Base-by-base conservation (phyloP, 108 stramenopile species). In the Cyclotella atomus region DNA sequence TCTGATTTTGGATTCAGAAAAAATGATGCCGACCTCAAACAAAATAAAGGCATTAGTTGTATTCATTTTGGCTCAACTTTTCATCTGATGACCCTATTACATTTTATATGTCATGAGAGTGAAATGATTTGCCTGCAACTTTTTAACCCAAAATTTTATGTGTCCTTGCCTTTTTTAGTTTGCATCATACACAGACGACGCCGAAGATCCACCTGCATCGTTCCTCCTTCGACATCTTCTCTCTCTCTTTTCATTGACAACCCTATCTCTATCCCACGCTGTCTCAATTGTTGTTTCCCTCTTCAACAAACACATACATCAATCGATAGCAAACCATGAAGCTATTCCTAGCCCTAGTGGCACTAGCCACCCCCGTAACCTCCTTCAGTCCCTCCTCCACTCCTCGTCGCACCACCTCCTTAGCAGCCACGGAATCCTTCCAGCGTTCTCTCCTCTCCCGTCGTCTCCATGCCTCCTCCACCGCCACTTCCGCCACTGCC, bases 361-460 rank as follows among this genome's bases (percentile, higher is more conserved):
- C 12, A 6, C 38, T 41, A 41, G 38, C 12, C 38, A 6, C 12
- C 6, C 38, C 38, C 6, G 12, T 12, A 6, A 12, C 38, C 38
- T 6, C 38, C 6, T 41, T 41, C 38, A 12, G 9, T 41, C 38
- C 38, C 6, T 41, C 38, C 38, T 6, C 9, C 38, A 41, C 38
- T 12, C 6, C 38, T 41, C 38, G 38, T 12, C 12, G 9, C 38
- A 41, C 38, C 6, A 9, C 38, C 9, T 9, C 14, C 21, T 32
- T 59, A 15, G 10, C 14, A 28, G 57, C 57, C 1, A 59, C 57
- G 33, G 57, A 59, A 59, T 2, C 57, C 17, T 59, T 59, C 8
- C 57, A 59, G 20, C 57, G 57, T n/a, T 32, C 30, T 15, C 57
- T 59, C 16, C 57, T 59, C 29, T 27, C 57, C 2, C 57, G 57